phyloP scores from a whole-genome alignment of 1,139 yeast species.

The Blastobotrys apis region DNA sequence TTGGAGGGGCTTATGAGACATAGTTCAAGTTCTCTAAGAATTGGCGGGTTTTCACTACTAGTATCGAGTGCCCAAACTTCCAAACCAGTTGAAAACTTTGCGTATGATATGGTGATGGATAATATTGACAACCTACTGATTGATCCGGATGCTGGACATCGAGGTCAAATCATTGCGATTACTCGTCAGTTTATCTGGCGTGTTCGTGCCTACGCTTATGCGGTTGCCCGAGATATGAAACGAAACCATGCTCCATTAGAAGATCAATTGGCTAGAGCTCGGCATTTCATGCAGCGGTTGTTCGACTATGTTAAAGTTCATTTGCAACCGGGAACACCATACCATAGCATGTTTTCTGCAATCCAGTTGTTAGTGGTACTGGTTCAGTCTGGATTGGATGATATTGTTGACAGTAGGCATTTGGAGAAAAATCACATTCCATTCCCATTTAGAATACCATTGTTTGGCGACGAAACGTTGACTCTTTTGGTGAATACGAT shows the following conservation, averaged over 20 bases:
- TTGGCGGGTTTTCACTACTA: conserved; percentile 57
- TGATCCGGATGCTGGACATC: conserved; percentile 61
- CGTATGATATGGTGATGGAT: conserved; percentile 43
- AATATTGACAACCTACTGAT: conserved; percentile 48
- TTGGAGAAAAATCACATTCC: conserved; percentile 40
- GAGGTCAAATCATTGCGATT: conserved; percentile 60
- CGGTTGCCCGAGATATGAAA: conserved; percentile 42
- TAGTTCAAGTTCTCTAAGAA: conserved; percentile 45
- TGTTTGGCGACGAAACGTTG: conserved; percentile 42
- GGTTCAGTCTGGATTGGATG: conserved; percentile 55
- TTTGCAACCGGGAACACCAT: conserved; percentile 64
- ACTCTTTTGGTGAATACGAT: conserved; percentile 56
- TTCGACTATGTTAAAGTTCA: conserved; percentile 41
- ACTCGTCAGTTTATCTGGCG: conserved; percentile 59
- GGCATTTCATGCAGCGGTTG: conserved; percentile 44
- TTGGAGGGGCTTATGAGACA: conserved; percentile 45
- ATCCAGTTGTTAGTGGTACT: conserved; percentile 47
- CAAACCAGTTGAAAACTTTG: conserved; percentile 45
- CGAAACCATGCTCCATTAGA: conserved; percentile 25
- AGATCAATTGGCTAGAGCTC: neutral
- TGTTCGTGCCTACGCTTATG: conserved; percentile 62
- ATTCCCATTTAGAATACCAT: conserved; percentile 44
- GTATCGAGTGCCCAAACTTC: conserved; percentile 61
- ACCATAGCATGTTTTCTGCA: conserved; percentile 54
- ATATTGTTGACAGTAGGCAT: conserved; percentile 36